These are phyloP conservation scores for Tanacetum coccineum DNA, from an alignment of 129 eudicot genomes.

Conservation along the genomic window DNA sequence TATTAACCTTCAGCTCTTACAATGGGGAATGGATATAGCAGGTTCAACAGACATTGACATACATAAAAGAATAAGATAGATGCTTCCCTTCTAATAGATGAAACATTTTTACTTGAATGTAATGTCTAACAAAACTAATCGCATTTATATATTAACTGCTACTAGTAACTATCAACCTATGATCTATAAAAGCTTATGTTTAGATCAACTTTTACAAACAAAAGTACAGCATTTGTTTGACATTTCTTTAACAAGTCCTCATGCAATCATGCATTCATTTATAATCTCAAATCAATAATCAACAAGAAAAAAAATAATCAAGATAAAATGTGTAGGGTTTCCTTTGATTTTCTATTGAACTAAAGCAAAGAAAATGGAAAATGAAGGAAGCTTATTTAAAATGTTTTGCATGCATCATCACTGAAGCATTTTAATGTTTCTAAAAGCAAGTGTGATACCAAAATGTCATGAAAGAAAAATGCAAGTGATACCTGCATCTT, in stretches of 20 bases:
- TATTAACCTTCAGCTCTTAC: too few relatives aligned
- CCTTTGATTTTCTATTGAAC: not conserved
- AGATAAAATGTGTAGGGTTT: not conserved
- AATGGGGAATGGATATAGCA: not conserved
- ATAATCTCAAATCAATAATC: not conserved
- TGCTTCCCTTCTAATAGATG: not conserved
- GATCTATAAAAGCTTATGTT: not conserved
- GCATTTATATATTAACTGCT: not conserved
- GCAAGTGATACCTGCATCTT: constrained; percentile 64
- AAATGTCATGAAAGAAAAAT: not conserved
- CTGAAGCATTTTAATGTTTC: not conserved
- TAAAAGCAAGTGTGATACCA: not conserved
- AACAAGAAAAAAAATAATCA: not conserved
- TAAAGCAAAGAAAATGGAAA: not conserved
- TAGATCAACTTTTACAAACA: not conserved
- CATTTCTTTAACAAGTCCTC: not conserved
- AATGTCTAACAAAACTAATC: not conserved
- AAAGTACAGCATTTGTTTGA: not conserved
- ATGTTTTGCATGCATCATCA: too few relatives aligned
- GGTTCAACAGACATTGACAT: not conserved
- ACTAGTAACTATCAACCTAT: not conserved
- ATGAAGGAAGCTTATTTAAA: not conserved
- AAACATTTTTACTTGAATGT: not conserved
- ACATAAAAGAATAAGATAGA: not conserved
- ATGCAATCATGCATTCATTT: constrained; percentile 1